Evolutionary conservation across 495 filamentous ascomycete species (phyloP).

Genomic region (Margaritispora aquatica): DNA sequence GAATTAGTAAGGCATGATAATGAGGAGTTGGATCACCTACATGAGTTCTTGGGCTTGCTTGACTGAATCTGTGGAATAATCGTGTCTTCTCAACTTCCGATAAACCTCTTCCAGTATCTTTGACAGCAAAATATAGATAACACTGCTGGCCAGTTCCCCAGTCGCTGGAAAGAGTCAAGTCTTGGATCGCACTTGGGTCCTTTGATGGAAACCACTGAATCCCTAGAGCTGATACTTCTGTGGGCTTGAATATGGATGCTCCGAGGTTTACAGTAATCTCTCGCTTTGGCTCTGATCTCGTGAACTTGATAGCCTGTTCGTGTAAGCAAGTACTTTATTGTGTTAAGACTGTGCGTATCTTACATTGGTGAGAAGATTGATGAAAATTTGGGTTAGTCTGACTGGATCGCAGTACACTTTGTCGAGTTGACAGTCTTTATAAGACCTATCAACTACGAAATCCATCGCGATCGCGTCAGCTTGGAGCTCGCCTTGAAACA

Average conservation of each 20-base stretch:
- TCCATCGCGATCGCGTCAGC: slow-evolving; percentile 48
- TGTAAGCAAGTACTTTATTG: not conserved
- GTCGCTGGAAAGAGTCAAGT: slow-evolving; percentile 47
- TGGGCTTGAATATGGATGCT: slow-evolving; percentile 36
- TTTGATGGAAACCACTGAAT: slow-evolving; percentile 22
- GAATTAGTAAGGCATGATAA: not conserved
- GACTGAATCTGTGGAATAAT: slow-evolving; percentile 55
- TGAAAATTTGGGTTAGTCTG: slow-evolving; percentile 68
- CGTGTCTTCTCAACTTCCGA: slow-evolving; percentile 47
- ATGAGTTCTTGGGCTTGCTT: slow-evolving; percentile 64
- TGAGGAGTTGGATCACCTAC: slow-evolving; percentile 28
- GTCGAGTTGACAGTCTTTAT: slow-evolving; percentile 44
- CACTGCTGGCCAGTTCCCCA: slow-evolving; percentile 49
- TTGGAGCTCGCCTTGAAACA: slow-evolving; percentile 53
- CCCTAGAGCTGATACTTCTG: slow-evolving; percentile 26
- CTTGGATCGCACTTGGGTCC: slow-evolving; percentile 30
- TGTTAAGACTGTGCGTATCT: not conserved
- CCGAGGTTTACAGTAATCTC: slow-evolving; percentile 38
- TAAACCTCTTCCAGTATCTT: slow-evolving; percentile 54
- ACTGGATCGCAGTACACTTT: slow-evolving; percentile 75
- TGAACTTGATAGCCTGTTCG: slow-evolving; percentile 65
- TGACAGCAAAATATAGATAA: slow-evolving; percentile 51
- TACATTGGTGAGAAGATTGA: slow-evolving; percentile 66
- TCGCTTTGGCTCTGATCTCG: slow-evolving; percentile 34
- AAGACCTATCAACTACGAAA: slow-evolving; percentile 44